These are phyloP conservation scores for Trichomonascus vanleenenianus DNA, from an alignment of 805 yeast species.

Conservation along the genomic window DNA sequence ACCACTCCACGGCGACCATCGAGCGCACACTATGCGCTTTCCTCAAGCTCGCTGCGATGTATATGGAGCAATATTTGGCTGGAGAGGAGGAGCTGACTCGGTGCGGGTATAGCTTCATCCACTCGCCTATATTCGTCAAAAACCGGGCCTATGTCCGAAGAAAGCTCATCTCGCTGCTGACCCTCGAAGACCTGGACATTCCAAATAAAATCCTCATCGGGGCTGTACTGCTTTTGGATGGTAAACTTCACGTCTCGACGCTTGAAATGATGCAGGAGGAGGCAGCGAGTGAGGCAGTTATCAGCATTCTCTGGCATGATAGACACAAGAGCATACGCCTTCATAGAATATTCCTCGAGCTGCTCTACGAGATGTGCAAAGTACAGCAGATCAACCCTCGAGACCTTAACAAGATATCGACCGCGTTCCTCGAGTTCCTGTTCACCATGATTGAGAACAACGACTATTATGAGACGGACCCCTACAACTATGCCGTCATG, in stretches of 20 bases:
- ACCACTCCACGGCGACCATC: slow-evolving; percentile 33
- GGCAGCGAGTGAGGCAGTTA: slow-evolving; percentile 43
- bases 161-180: slow-evolving; percentile 30
- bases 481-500: slow-evolving; percentile 59
- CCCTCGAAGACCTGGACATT: slow-evolving; percentile 20
- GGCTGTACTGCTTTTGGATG: slow-evolving; percentile 38
- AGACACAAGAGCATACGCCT: slow-evolving; percentile 31
- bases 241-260: slow-evolving; percentile 35
- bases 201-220: slow-evolving; percentile 35
- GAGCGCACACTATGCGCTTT: slow-evolving; percentile 22
- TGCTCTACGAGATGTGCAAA: slow-evolving; percentile 49
- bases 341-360: slow-evolving; percentile 40
- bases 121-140: slow-evolving; percentile 48
- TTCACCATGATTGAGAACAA: slow-evolving; percentile 38
- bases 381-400: slow-evolving; percentile 37
- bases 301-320: slow-evolving; percentile 35
- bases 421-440: slow-evolving; percentile 40
- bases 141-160: slow-evolving; percentile 38
- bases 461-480: slow-evolving; percentile 33
- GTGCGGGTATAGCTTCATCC: slow-evolving; percentile 37
- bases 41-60: slow-evolving; percentile 21
- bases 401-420: slow-evolving; percentile 37
- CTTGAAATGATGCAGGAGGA: slow-evolving; percentile 42
- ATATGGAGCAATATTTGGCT: slow-evolving; percentile 17
- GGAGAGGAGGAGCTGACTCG: slow-evolving; percentile 32